Evolutionary conservation across 2,329 filamentous ascomycete genomes (phyloP).

Genomic region (Aureobasidium sp.): DNA sequence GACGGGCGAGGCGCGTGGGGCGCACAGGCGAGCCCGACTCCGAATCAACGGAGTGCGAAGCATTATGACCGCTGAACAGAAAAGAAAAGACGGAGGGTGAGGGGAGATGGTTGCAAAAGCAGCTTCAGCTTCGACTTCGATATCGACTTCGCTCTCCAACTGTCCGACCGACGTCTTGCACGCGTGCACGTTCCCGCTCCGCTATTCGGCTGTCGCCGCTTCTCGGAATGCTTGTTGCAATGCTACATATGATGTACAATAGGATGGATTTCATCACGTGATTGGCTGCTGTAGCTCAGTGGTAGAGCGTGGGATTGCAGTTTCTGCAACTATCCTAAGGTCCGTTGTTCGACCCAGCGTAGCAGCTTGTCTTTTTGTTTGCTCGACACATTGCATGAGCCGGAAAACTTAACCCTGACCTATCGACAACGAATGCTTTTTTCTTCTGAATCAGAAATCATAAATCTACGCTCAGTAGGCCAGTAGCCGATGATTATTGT

Average conservation of each 20-base stretch:
- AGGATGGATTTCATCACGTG: background rate
- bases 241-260: too few species aligned
- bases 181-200: background rate
- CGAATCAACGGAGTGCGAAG: slow-evolving; percentile 16
- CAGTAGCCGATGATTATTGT: too few species aligned
- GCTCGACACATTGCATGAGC: background rate
- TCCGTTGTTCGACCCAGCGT: slow-evolving; percentile 13
- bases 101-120: background rate
- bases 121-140: slow-evolving; percentile 2
- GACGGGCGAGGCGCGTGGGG: slow-evolving; percentile 2
- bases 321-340: slow-evolving; percentile 10
- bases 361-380: slow-evolving; percentile 7
- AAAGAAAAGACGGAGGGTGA: slow-evolving; percentile 2
- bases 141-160: slow-evolving; percentile 3
- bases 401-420: background rate
- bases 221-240: background rate
- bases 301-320: slow-evolving; percentile 13
- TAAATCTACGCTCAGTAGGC: too few species aligned
- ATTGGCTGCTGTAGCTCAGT: slow-evolving; percentile 11
- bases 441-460: background rate
- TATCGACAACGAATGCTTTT: background rate
- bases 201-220: background rate
- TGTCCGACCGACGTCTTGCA: background rate
- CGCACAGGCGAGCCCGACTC: slow-evolving; percentile 14
- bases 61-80: slow-evolving; percentile 13